Evolutionary conservation across 257 asterid genomes (phyloP), one percentile per base, ranked within the genome.

Genomic region (Nicotiana sylvestris): DNA sequence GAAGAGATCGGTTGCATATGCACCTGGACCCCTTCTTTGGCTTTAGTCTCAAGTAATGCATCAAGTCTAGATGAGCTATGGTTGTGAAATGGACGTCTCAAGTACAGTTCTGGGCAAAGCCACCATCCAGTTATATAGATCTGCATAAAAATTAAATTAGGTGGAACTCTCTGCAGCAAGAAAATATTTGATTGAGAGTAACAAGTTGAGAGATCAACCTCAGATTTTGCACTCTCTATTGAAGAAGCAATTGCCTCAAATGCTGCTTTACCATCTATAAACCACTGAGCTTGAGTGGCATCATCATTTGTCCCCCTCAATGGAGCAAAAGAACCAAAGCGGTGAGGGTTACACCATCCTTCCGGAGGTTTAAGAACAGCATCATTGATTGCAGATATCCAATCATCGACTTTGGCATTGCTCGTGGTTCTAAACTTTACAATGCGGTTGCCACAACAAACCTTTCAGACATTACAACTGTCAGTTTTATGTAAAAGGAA

Each of bases 51-150:
- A 80, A 95, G 95, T 86, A 95, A 91, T 81, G 82, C 82, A 82
- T 95, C 99, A 82, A 95, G 98, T 83, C 97, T 86, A 69, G 97
- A 93, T 83, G 92, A 89, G 84, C 88, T 86, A 85, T 92, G 87
- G 77, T 86, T 84, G 68, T 89, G 89, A 85, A 90, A 95, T 77
- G 97, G 98, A 74, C 99, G 97, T 85, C 96, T 91, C 82, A 95
- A 90, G 83, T 92, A 95, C 84, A 95, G 86, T 83, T 95, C 99
- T 9, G 99, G 99, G 91, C 99, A 93, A 89, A 95, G 92, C 99
- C 99, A 95, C 99, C 99, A 95, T 74, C 99, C 99, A 27, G 99
- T 95, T 82, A 95, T 92, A 90, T 89, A 95, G 87, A 95, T 91
- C 99, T 95, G 93, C 83, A 66, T 18, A 66, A 51, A 33, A 78